phyloP scores from a whole-genome alignment of 2,329 filamentous ascomycete species.

The Emericellopsis cladophorae region DNA sequence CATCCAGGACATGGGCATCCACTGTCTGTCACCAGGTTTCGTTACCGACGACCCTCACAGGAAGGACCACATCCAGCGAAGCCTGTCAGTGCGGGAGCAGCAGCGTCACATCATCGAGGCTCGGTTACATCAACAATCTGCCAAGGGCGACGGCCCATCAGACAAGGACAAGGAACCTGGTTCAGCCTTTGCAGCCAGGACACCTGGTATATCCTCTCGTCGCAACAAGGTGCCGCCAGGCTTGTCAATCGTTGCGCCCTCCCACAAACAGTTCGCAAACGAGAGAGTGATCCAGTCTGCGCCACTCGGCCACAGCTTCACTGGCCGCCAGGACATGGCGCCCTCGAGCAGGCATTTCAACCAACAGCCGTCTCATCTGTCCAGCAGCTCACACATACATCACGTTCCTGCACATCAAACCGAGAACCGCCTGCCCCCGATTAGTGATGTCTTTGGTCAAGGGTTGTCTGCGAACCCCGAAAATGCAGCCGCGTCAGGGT shows the following conservation, averaged over 20 bases:
- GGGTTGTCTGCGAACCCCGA: slow-evolving; percentile 53
- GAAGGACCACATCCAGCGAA: slow-evolving; percentile 90
- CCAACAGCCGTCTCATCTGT: slow-evolving; percentile 72
- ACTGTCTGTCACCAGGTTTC: slow-evolving; percentile 90
- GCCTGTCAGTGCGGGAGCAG: slow-evolving; percentile 84
- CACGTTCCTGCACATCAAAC: slow-evolving; percentile 82
- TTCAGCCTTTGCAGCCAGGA: slow-evolving; percentile 48
- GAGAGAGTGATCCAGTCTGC: slow-evolving; percentile 96
- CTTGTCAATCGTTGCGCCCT: slow-evolving; percentile 87
- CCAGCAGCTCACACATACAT: slow-evolving; percentile 80
- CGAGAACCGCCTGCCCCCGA: slow-evolving; percentile 81
- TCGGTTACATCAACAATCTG: slow-evolving; percentile 75
- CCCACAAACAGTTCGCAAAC: slow-evolving; percentile 80
- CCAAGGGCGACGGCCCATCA: slow-evolving; percentile 55
- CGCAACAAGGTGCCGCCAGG: slow-evolving; percentile 77
- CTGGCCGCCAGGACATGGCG: slow-evolving; percentile 70
- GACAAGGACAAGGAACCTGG: slow-evolving; percentile 40
- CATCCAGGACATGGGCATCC: slow-evolving; percentile 87
- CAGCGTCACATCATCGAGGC: slow-evolving; percentile 92
- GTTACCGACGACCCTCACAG: slow-evolving; percentile 93
- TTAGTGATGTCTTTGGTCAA: slow-evolving; percentile 88
- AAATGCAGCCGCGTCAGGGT: slow-evolving; percentile 30
- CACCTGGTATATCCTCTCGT: slow-evolving; percentile 53
- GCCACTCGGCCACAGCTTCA: slow-evolving; percentile 89
- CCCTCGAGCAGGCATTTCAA: slow-evolving; percentile 65